phyloP scores from a whole-genome alignment of 148 eudicot genomes.

The Silene latifolia region DNA sequence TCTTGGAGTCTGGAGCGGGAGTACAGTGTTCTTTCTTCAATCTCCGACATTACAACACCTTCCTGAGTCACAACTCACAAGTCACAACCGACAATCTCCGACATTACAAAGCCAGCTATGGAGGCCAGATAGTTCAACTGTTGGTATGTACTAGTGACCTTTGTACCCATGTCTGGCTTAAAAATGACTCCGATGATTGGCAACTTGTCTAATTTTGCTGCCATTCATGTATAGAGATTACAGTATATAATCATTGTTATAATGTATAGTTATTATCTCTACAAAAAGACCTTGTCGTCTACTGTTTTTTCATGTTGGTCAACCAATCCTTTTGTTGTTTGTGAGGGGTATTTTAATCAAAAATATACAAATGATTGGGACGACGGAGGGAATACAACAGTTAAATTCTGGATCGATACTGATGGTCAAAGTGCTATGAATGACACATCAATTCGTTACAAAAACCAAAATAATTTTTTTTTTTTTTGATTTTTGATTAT shows the following conservation, averaged over 20 bases:
- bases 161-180: neutral
- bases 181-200: neutral
- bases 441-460: too few species aligned
- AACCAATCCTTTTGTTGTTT: too few species aligned
- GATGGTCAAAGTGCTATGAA: too few species aligned
- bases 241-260: neutral
- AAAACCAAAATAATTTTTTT: too few species aligned
- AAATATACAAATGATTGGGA: too few species aligned
- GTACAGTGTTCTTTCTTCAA: conserved; percentile 45
- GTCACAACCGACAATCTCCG: neutral
- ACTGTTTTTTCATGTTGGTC: neutral
- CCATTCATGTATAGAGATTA: neutral
- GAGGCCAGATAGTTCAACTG: neutral
- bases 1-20: conserved; percentile 73
- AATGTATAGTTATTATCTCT: neutral
- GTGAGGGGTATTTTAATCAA: too few species aligned
- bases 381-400: too few species aligned
- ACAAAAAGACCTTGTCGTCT: neutral
- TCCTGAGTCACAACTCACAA: conserved; percentile 3
- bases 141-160: neutral
- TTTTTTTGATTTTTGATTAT: too few species aligned
- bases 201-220: neutral
- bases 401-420: too few species aligned
- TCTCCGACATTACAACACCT: conserved; percentile 10
- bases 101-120: neutral